Evolutionary conservation across 2,329 filamentous ascomycete genomes (phyloP), one percentile per base, ranked within the genome.

Genomic region (Aspergillus sp.): DNA sequence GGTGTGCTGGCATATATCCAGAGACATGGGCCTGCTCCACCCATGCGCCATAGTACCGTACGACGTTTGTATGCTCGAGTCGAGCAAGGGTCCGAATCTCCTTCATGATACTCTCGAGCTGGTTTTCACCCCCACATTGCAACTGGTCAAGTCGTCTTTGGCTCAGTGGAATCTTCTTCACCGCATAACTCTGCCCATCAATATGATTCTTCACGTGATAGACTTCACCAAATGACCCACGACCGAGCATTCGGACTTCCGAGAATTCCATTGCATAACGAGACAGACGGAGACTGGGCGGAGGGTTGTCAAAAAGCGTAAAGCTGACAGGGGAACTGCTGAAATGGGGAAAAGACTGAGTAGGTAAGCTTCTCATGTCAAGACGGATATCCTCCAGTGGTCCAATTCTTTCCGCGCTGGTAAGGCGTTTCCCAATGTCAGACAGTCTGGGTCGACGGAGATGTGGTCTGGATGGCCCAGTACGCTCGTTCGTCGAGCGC

Each of bases 41-140:
- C 86, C 86, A 88, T 13, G 81, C 81, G 47, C 79, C 78, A 62
- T 83, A 83, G 60, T 88, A 88, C 20, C 85, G 78, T 32, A 88
- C 85, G 50, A 88, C 80, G 62, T 88, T 87, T 4, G 76, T 77
- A 65, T 88, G 85, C 43, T 87, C 81, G 14, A 88, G 72, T 21
- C 76, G 75, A 44, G 85, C 85, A 42, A 88, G 72, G 1, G 83
- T 84, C 45, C 83, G 76, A 7, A 87, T 79, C 66, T 88, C 85
- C 51, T 78, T 77, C 49, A 87, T 73, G 29, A 86, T 76, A 46
- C 70, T 75, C 59, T 84, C 81, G 40, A 86, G 68, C 54, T 82
- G 81, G 48, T 76, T 70, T 29, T 79, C 70, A 1, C 79, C 80
- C 19, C 76, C 74, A 48, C 77, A 70, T 44, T 79, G 74, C n/a